A percentile compares a stretch with the other conserved stretches of the same genome.
phyloP scores from a whole-genome alignment of 805 yeast species.

The Pichia exigua region DNA sequence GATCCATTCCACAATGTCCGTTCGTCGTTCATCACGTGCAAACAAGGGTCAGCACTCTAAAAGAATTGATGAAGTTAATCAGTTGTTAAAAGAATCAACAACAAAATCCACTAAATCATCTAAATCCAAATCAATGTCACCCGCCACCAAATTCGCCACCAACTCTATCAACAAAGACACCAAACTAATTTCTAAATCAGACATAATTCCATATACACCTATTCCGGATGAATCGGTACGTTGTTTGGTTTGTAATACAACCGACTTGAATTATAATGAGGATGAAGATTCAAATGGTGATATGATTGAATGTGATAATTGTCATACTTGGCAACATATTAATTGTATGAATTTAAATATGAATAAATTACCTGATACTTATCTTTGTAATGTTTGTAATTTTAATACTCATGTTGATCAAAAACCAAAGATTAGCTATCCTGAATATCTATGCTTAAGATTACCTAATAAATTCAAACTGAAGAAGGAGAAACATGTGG shows the following conservation, averaged over 20 bases:
- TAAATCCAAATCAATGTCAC: neutral
- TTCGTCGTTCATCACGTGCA: conserved; percentile 37
- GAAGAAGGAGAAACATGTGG: neutral
- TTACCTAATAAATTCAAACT: neutral
- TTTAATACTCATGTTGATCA: conserved; percentile 32
- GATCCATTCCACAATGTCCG: neutral
- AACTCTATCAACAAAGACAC: neutral
- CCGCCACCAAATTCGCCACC: neutral
- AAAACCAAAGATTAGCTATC: conserved; percentile 25
- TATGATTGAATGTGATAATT: conserved; percentile 54
- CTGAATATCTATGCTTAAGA: conserved; percentile 18
- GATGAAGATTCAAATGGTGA: conserved; percentile 35
- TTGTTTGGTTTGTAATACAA: conserved; percentile 57
- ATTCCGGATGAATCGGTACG: conserved; percentile 29
- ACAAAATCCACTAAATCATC: neutral
- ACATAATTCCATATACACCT: neutral
- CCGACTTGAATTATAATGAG: conserved; percentile 49
- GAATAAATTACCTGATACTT: conserved; percentile 35
- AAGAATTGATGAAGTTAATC: neutral
- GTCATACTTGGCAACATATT: conserved; percentile 69
- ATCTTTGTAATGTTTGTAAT: conserved; percentile 50
- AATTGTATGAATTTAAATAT: conserved; percentile 37
- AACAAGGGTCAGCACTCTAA: conserved; percentile 33
- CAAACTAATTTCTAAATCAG: neutral
- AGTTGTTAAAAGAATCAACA: neutral